Evolutionary conservation across 495 filamentous ascomycete genomes (phyloP), one percentile per base, ranked within the genome.

Genomic region (Delitschia confertaspora): DNA sequence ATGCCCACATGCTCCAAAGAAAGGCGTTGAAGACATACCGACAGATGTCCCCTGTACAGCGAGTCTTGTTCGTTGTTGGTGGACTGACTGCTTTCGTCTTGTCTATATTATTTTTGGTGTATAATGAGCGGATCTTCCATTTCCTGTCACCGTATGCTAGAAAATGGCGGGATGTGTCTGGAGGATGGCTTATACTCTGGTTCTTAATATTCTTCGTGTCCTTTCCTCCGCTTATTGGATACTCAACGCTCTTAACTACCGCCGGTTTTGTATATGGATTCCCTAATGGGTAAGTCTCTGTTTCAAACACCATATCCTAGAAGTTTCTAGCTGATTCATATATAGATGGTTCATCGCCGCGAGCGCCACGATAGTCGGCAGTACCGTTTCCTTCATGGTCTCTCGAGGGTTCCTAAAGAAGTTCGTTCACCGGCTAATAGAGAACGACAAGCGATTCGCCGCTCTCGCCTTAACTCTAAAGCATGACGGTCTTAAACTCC

Each of bases 201-300:
- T 56, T 75, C 1, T 63, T 86, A 56, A 83, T 80, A 14, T 89
- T 88, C 57, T 61, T 75, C 23, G 78, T 82, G 6, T 85, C 81
- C 0, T 94, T 98, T 61, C 91, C 91, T 2, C 91, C 91, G 2
- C 58, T 95, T 46, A 82, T 98, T 54, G 91, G 91, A 6, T 95
- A 93, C 68, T 83, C 80, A 20, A 84, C 83, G 0, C 78, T 79
- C 45, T 72, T 93, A n/a, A 95, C 87, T 0, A 69, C 93, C 20
- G 68, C 84, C 9, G 91, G 91, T 0, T 95, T 95, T 59, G 76
- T 98, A n/a, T 98, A 85, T 65, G 93, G 88, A 0, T 80, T 95
- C 49, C 87, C 88, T 47, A 74, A 77, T 53, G 91, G 91, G 74
- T 79, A 65, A 58, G 74, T 55, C 10, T 6, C 32, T 21, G 6